Base-by-base conservation (phyloP, 495 filamentous ascomycete genomes). In the Polyplosphaeria fusca region DNA sequence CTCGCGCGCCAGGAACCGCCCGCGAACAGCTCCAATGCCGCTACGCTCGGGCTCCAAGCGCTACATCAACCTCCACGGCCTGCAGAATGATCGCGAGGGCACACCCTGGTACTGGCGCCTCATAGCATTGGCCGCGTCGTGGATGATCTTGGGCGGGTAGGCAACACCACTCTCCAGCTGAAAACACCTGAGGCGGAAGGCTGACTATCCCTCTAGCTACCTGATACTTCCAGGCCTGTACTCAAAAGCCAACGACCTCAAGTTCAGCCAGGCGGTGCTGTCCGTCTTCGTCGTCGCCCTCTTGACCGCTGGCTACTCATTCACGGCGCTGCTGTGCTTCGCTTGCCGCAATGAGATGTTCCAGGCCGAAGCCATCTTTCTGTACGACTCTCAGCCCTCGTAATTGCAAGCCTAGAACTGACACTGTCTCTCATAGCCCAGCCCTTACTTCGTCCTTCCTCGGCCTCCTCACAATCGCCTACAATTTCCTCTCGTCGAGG, bases 271-370 rank as follows among this genome's bases (percentile, higher is more conserved):
- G 16, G 39, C 54, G 1, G 70, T 64, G 11, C 55, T 73, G 19
- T 63, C 58, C 20, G 65, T 73, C 59, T 67, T 73, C 47, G 60
- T 65, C 28, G 64, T 67, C 39, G 65, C 62, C 2, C 53, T 73
- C n/a, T 57, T 73, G 20, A 66, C 70, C 2, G 65, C 61, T 19
- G 71, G 71, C n/a, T 70, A 72, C 58, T 64, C 67, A 11, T 66
- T 70, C 46, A 72, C 71, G 4, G 68, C 51, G 18, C 61, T 73
- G 18, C 64, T 73, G 5, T 68, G 62, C 62, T 73, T 72, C 42
- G 62, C 67, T 2, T 62, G 66, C 30, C 63, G 58, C 12, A 66
- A 57, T 40, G 43, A 61, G 20, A 41, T 66, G 38, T 73, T 68
- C 52, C 71, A 70, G 38, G 62, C 67, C 42, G 68, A 73, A 40